Evolutionary conservation across 2,329 filamentous ascomycete genomes (phyloP), one percentile per base, ranked within the genome.

Genomic region (Immersiporthe knoxdaviesiana): DNA sequence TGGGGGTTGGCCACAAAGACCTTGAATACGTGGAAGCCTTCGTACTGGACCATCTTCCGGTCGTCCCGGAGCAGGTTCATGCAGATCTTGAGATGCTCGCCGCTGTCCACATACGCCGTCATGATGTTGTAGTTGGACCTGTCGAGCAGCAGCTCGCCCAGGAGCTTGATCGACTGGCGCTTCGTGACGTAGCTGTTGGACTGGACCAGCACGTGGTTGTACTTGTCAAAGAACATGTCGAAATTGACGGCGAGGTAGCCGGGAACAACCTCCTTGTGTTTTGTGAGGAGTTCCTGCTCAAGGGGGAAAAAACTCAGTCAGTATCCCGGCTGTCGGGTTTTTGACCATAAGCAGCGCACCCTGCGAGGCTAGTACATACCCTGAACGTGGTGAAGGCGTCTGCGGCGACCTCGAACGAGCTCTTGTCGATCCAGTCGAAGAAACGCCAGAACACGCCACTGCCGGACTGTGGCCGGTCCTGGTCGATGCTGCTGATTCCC

Each of bases 1-100:
- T 98, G 94, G 10, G 96, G 96, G 78, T 99, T 99, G 70, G 96
- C 96, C 66, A 98, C 96, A 80, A 99, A 99, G 72, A 99, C 95
- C 84, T 99, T 99, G 87, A 99, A 99, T 56, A 99, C 95, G 78
- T 99, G 96, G 79, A 99, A 99, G 10, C 94, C 96, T 79, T 99
- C 96, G 79, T 99, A 99, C 81, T 98, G 96, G 72, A 99, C 96
- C 94, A 99, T 99, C 80, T 97, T 96, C 74, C 95, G 89, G 79
- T 98, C 95, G 79, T 98, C 96, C 74, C 94, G 91, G 71, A 99
- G 84, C 70, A 99, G 85, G 79, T 97, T 98, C 96, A 99, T 99
- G 83, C 94, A 96, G 73, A 98, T 92, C 83, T 99, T 99, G 74
- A 99, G 87, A 77, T 99, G 94, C 78, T 98, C 95, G 70, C 94